Conservation (phyloP, 495 filamentous ascomycete species). For the Neohortaea acidophila region DNA sequence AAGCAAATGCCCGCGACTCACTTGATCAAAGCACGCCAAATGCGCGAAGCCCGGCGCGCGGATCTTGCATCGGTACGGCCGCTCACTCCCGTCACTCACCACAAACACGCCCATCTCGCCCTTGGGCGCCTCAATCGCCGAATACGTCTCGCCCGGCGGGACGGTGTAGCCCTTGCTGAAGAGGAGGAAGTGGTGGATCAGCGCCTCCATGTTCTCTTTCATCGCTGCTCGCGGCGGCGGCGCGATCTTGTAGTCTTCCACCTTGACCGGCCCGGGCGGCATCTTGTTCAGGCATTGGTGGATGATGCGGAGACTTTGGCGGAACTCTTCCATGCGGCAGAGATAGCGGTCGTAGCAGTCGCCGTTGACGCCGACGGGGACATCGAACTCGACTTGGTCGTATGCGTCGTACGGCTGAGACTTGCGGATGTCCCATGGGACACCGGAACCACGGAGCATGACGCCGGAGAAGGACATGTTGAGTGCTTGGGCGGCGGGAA, state of each 20-base stretch:
- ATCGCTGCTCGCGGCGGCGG: slow-evolving; percentile 92
- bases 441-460: slow-evolving; percentile 91
- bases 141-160: slow-evolving; percentile 97
- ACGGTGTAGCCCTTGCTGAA: slow-evolving; percentile 97
- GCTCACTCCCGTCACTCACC: slow-evolving; percentile 90
- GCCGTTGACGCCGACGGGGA: slow-evolving; percentile 88
- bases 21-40: slow-evolving; percentile 83
- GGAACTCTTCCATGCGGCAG: slow-evolving; percentile 99
- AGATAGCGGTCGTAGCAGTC: slow-evolving; percentile 99
- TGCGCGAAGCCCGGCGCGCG: slow-evolving; percentile 94
- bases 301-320: slow-evolving; percentile 93
- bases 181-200: slow-evolving; percentile 97
- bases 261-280: slow-evolving; percentile 80
- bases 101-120: slow-evolving; percentile 98
- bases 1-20: slow-evolving; percentile 78
- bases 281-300: slow-evolving; percentile 99
- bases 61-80: slow-evolving; percentile 96
- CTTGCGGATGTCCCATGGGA: slow-evolving; percentile 98
- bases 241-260: slow-evolving; percentile 98
- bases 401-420: slow-evolving; percentile 94
- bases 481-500: slow-evolving; percentile 78
- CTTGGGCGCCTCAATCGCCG: slow-evolving; percentile 94
- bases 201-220: slow-evolving; percentile 99
- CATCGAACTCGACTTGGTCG: slow-evolving; percentile 92
- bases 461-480: slow-evolving; percentile 94